These are phyloP conservation scores for Zygosaccharomyces sapae DNA, from an alignment of 1,139 yeast species.

Conservation along the genomic window DNA sequence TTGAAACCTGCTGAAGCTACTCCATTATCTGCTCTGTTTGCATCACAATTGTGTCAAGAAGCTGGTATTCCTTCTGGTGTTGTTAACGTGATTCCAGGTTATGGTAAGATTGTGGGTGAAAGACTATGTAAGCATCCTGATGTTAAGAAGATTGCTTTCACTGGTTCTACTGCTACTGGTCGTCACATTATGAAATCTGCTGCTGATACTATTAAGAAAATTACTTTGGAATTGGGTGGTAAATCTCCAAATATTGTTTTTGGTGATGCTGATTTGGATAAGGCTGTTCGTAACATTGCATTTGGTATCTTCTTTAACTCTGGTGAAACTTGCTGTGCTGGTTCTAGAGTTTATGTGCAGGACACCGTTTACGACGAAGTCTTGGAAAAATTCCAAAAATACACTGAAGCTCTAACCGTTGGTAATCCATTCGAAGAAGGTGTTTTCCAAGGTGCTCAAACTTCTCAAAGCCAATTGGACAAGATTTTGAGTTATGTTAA, in stretches of 20 bases:
- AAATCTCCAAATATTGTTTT: constrained; percentile 62
- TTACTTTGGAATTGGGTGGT: constrained; percentile 68
- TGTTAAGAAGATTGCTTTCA: constrained; percentile 73
- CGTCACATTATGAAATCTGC: constrained; percentile 68
- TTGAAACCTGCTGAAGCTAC: constrained; percentile 84
- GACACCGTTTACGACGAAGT: constrained; percentile 58
- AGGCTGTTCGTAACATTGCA: constrained; percentile 47
- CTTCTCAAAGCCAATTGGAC: constrained; percentile 53
- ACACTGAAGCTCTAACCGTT: constrained; percentile 61
- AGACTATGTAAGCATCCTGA: constrained; percentile 55
- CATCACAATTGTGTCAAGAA: constrained; percentile 56
- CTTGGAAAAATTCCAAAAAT: constrained; percentile 51
- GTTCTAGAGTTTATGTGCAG: constrained; percentile 62
- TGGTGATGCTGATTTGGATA: constrained; percentile 52
- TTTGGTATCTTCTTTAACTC: constrained; percentile 56
- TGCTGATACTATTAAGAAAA: constrained; percentile 63
- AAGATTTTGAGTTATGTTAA: constrained; percentile 57
- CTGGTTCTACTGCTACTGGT: constrained; percentile 85
- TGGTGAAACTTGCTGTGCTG: constrained; percentile 71
- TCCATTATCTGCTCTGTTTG: constrained; percentile 70
- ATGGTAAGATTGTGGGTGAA: constrained; percentile 60
- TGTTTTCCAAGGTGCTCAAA: constrained; percentile 63
- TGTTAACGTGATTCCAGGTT: constrained; percentile 66
- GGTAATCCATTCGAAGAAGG: constrained; percentile 72
- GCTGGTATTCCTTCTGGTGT: constrained; percentile 84